Evolutionary conservation across 2,329 filamentous ascomycete genomes (phyloP).

Genomic region (Geosmithia flava): DNA sequence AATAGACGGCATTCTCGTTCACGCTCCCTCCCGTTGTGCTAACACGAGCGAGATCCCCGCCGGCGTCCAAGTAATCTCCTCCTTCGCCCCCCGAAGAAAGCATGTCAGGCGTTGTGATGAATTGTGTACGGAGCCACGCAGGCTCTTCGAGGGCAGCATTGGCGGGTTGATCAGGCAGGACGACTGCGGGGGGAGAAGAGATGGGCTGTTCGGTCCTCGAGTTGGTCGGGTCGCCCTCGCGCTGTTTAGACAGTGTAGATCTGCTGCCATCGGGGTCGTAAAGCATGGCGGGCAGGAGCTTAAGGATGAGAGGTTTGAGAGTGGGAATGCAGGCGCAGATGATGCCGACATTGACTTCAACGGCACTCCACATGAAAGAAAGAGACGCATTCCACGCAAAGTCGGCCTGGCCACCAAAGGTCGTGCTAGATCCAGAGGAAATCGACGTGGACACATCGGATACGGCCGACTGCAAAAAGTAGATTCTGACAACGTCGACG

Average conservation of each 20-base stretch:
- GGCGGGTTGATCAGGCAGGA: slow-evolving; percentile 10
- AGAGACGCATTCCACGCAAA: slow-evolving; percentile 67
- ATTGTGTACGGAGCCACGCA: slow-evolving; percentile 7
- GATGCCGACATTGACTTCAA: slow-evolving; percentile 85
- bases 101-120: slow-evolving; percentile 29
- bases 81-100: background rate
- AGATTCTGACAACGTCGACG: slow-evolving; percentile 81
- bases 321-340: slow-evolving; percentile 88
- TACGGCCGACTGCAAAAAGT: slow-evolving; percentile 71
- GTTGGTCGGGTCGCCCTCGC: slow-evolving; percentile 14
- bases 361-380: slow-evolving; percentile 85
- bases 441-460: slow-evolving; percentile 22
- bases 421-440: slow-evolving; percentile 19
- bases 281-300: slow-evolving; percentile 44
- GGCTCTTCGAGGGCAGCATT: slow-evolving; percentile 23
- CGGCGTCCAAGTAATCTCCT: background rate
- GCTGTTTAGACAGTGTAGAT: slow-evolving; percentile 12
- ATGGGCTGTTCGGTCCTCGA: slow-evolving; percentile 9
- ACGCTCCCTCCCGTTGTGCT: background rate
- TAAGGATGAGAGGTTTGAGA: slow-evolving; percentile 71
- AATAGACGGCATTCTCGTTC: slow-evolving; percentile 43
- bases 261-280: slow-evolving; percentile 35
- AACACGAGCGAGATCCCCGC: background rate
- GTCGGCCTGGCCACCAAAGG: slow-evolving; percentile 38
- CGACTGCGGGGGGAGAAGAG: background rate